phyloP scores from a whole-genome alignment of 148 eudicot genomes.

The Rhododendron kiyosumense region DNA sequence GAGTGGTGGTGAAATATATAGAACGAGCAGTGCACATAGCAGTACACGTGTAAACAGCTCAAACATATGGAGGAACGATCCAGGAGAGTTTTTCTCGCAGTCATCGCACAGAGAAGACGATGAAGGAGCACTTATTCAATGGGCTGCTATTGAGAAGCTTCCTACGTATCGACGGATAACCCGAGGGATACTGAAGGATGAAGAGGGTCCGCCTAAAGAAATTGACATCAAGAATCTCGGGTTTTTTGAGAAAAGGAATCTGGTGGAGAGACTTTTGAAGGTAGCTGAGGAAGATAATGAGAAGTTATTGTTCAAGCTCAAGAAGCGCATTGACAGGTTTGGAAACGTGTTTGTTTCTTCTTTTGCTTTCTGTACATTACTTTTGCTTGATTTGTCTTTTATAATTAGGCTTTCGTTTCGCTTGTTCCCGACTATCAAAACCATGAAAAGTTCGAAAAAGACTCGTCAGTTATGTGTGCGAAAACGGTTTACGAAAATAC shows the following conservation, averaged over 20 bases:
- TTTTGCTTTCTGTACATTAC: too few relatives aligned
- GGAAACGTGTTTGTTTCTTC: too few relatives aligned
- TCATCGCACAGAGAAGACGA: neutral
- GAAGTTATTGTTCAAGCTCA: neutral
- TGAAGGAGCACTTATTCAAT: neutral
- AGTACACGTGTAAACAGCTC: neutral
- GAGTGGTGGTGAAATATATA: neutral
- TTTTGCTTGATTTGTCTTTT: too few relatives aligned
- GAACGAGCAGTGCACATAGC: neutral
- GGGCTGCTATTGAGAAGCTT: neutral
- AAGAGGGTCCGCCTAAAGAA: neutral
- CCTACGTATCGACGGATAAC: neutral
- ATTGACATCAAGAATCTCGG: neutral
- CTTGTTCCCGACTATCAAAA: too few relatives aligned
- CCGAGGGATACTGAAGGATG: neutral
- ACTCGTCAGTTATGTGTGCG: too few relatives aligned
- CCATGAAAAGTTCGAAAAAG: too few relatives aligned
- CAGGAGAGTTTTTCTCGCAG: neutral
- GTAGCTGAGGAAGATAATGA: neutral
- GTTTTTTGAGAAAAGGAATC: neutral
- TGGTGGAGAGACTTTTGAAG: neutral
- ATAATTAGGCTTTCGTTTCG: too few relatives aligned
- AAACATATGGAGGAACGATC: neutral
- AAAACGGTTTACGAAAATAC: too few relatives aligned
- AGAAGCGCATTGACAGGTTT: neutral